A percentile compares a stretch with the other conserved stretches of the same genome.
Conservation (phyloP, 2,329 filamentous ascomycete species). For the Zopfia rhizophila region DNA sequence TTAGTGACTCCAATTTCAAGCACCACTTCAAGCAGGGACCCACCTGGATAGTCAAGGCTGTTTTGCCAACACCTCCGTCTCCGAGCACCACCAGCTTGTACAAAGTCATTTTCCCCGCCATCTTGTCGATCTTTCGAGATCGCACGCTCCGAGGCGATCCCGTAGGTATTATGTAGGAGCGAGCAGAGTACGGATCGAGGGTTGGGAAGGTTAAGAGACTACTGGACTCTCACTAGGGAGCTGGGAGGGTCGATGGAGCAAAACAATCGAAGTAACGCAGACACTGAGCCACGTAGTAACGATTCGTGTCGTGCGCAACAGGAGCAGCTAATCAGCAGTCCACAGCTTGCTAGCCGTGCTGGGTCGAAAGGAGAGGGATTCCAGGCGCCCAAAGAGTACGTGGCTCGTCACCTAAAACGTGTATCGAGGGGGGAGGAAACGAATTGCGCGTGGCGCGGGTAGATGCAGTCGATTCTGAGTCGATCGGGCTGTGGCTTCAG, state of each 20-base stretch:
- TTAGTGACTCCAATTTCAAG: too few species aligned
- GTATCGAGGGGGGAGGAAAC: slow-evolving; percentile 26
- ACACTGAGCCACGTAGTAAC: slow-evolving; percentile 19
- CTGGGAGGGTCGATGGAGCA: slow-evolving; percentile 8
- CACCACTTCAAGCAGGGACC: slow-evolving; percentile 52
- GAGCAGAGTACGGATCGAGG: slow-evolving; percentile 5
- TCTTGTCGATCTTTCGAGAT: slow-evolving; percentile 55
- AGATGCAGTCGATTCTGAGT: slow-evolving; percentile 39
- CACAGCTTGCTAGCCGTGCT: slow-evolving; percentile 24
- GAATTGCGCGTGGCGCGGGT: slow-evolving; percentile 38
- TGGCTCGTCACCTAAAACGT: slow-evolving; percentile 10
- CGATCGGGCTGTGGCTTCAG: slow-evolving; percentile 21
- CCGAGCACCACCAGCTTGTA: slow-evolving; percentile 97
- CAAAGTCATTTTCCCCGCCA: slow-evolving; percentile 94
- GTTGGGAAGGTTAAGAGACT: slow-evolving; percentile 6
- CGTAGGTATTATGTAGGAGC: not conserved
- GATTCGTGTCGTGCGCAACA: slow-evolving; percentile 3
- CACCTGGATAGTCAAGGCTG: slow-evolving; percentile 90
- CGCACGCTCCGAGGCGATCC: not conserved
- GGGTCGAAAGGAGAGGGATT: slow-evolving; percentile 23
- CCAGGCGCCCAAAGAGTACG: slow-evolving; percentile 1
- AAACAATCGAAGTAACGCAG: slow-evolving; percentile 15
- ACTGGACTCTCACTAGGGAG: slow-evolving; percentile 12
- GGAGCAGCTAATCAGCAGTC: slow-evolving; percentile 36
- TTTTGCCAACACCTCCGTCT: slow-evolving; percentile 94